Evolutionary conservation across 768 basidiomycete species (phyloP).

Genomic region (Russula foetens): DNA sequence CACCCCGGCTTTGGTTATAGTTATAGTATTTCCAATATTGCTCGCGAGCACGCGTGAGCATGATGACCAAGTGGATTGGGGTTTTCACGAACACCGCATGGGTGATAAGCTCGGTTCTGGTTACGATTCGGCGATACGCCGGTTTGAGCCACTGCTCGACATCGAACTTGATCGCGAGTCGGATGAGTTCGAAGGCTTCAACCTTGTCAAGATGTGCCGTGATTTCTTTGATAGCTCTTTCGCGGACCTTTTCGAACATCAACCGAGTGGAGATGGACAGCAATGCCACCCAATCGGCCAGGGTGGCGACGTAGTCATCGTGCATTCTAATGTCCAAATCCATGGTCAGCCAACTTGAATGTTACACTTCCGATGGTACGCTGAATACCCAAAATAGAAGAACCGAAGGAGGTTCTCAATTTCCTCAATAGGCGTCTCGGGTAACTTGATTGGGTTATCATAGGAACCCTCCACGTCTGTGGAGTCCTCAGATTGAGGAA

Average conservation of each 20-base stretch:
- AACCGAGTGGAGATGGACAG: constrained; percentile 16
- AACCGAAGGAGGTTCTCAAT: constrained; percentile 19
- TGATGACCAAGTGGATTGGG: background rate
- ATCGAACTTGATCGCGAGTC: constrained; percentile 17
- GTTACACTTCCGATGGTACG: background rate
- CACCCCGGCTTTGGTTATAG: no score
- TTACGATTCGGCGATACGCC: constrained; percentile 10
- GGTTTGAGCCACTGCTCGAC: constrained; percentile 21
- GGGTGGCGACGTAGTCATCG: background rate
- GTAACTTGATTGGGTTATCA: constrained; percentile 18
- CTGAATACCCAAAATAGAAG: constrained; percentile 20
- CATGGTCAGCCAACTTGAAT: background rate
- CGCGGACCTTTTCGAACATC: constrained; percentile 12
- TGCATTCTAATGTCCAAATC: constrained; percentile 8
- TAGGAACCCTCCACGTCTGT: constrained; percentile 16
- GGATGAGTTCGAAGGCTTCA: constrained; percentile 18
- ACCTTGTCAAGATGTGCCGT: background rate
- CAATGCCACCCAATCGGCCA: constrained; percentile 18
- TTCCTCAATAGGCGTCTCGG: constrained; percentile 8
- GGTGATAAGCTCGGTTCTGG: background rate
- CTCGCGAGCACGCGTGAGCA: constrained; percentile 14
- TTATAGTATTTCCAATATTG: background rate
- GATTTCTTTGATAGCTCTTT: constrained; percentile 16
- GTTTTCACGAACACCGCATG: background rate
- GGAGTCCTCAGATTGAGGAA: constrained; percentile 15